These are phyloP conservation scores for Candida xyloterini DNA, from an alignment of 805 yeast species.

Conservation along the genomic window DNA sequence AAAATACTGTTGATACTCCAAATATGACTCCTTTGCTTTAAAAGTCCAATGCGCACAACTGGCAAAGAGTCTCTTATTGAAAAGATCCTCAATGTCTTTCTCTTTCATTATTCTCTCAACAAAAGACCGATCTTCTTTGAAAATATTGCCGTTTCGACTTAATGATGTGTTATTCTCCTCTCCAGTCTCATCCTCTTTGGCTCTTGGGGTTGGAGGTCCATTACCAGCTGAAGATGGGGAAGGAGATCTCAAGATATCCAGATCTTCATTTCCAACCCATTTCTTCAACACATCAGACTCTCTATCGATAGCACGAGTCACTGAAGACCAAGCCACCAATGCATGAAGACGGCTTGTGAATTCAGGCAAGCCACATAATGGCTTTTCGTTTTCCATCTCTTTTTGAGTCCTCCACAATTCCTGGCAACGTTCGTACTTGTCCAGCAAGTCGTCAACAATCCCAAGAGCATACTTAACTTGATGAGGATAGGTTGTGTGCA, in stretches of 20 bases:
- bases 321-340: conserved; percentile 77
- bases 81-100: conserved; percentile 68
- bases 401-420: conserved; percentile 75
- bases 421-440: conserved; percentile 63
- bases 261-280: conserved; percentile 84
- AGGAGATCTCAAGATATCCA: conserved; percentile 51
- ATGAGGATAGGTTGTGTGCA: conserved; percentile 19
- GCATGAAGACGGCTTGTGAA: conserved; percentile 71
- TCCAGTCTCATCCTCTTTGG: conserved; percentile 5
- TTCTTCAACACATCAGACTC: conserved; percentile 58
- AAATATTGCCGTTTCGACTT: conserved; percentile 31
- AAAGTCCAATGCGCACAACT: conserved; percentile 78
- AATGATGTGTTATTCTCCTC: conserved; percentile 7
- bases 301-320: conserved; percentile 62
- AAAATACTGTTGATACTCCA: conserved; percentile 58
- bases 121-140: conserved; percentile 65
- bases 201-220: neutral
- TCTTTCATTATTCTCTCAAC: conserved; percentile 84
- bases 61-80: conserved; percentile 62
- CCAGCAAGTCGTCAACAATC: conserved; percentile 56
- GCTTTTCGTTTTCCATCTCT: conserved; percentile 78
- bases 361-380: conserved; percentile 59
- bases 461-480: conserved; percentile 36
- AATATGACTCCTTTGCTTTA: conserved; percentile 71
- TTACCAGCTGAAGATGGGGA: conserved; percentile 14